These are phyloP conservation scores for Plantago elongata DNA, from an alignment of 257 asterid species.

Conservation along the genomic window DNA sequence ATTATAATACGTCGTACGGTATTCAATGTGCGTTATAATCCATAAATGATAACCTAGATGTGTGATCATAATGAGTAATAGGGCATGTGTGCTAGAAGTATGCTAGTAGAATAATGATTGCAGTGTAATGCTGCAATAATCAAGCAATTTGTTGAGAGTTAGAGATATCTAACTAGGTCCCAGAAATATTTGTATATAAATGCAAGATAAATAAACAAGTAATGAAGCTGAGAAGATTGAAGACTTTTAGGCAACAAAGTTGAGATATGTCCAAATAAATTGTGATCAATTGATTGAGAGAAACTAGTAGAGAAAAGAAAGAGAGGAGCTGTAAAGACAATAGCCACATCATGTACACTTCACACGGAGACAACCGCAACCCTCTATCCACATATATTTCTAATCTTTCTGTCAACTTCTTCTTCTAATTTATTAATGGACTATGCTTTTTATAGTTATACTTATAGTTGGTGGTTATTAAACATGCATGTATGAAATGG, in stretches of 20 bases:
- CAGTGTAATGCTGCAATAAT: too few relatives aligned
- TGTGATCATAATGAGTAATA: too few relatives aligned
- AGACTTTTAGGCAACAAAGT: neutral
- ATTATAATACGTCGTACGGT: too few relatives aligned
- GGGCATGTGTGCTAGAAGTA: too few relatives aligned
- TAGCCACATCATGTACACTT: neutral
- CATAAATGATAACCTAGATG: too few relatives aligned
- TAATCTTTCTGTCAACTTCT: neutral
- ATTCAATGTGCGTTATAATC: too few relatives aligned
- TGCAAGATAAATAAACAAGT: neutral
- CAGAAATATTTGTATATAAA: too few relatives aligned
- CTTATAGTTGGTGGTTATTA: too few relatives aligned
- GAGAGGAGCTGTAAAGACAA: neutral
- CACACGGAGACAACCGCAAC: neutral
- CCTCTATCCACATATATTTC: neutral
- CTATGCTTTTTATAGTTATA: too few relatives aligned
- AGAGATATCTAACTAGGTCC: neutral
- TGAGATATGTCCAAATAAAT: neutral
- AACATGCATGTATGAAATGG: too few relatives aligned
- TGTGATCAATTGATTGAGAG: neutral
- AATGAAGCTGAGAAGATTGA: neutral
- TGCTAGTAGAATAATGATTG: too few relatives aligned
- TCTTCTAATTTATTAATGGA: too few relatives aligned
- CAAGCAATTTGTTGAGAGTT: slow-evolving; percentile 5
- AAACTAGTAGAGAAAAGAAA: neutral